Base-by-base conservation (phyloP, 108 stramenopile species). In the Thalassiosira profunda region DNA sequence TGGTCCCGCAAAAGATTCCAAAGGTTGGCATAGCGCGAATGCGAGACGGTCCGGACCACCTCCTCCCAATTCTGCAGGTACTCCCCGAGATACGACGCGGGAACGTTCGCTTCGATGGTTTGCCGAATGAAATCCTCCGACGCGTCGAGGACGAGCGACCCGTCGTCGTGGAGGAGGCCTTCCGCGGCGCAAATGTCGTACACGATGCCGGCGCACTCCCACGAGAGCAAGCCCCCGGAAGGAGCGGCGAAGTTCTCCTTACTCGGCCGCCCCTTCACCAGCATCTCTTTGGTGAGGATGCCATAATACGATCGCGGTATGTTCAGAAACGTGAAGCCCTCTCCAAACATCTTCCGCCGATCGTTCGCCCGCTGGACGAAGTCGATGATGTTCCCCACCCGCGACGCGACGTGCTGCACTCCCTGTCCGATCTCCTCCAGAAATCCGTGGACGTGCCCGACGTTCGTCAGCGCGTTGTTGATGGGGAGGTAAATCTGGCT, bases 221-320 rank as follows among this genome's bases (percentile, higher is more conserved):
- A 44, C 25, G 83, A 55, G 4, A 90, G 64, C 1, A 49, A 14
- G n/a, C 21, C 25, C 23, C 47, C 58, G 21, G 26, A 46, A 31
- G 37, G 0, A 14, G n/a, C 33, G 15, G 14, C 20, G 15, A 54
- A 63, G 24, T 65, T 40, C 4, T 44, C 26, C 11, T 34, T 20
- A 3, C 35, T 18, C 45, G 14, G 35, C n/a, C n/a, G n/a, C 24
- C 25, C 33, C 36, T 41, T 63, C 26, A 51, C 44, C 34, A 93
- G 67, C 46, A 83, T 56, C 3, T 71, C 49, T 31, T 34, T 58
- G 0, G 76, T 83, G 18, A 96, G 70, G 8, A 88, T 63, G 18
- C 95, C 95, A 56, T 96, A 96, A 70, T 96, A 96, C 33, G 80
- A 78, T 21, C 90, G 66, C 21, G 95, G 95, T 53, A 96, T 93